These are phyloP conservation scores for Pseudogymnoascus sp. DNA, from an alignment of 2,329 filamentous ascomycete genomes.

Conservation along the genomic window DNA sequence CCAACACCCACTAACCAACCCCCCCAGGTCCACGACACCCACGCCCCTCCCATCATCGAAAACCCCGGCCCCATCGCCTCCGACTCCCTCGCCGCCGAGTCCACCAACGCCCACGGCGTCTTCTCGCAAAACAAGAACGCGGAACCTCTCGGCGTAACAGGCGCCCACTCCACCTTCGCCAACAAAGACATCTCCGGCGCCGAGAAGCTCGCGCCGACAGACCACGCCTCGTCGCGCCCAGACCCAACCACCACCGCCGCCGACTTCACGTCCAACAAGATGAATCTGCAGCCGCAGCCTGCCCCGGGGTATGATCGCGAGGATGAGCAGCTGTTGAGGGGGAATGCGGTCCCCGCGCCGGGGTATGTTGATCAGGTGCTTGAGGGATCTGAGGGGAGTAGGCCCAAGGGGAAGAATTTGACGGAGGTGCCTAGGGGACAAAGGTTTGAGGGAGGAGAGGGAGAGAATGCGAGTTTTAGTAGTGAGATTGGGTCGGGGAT, in stretches of 20 bases:
- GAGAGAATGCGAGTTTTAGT: conserved; percentile 26
- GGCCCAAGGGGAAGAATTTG: conserved; percentile 24
- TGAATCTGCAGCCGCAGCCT: conserved; percentile 10
- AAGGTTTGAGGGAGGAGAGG: conserved; percentile 19
- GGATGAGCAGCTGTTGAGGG: neutral
- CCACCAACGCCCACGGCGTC: conserved; percentile 47
- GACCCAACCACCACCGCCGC: conserved; percentile 11
- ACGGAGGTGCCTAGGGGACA: conserved; percentile 19
- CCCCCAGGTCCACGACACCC: conserved; percentile 39
- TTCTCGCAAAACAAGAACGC: conserved; percentile 53
- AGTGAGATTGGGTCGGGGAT: conserved; percentile 38
- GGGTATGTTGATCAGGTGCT: conserved; percentile 19
- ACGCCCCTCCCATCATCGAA: conserved; percentile 48
- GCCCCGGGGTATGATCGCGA: conserved; percentile 12
- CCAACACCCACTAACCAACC: conserved; percentile 21
- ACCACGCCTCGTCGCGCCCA: conserved; percentile 1
- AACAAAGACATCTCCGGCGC: conserved; percentile 48
- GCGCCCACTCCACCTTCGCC: conserved; percentile 45
- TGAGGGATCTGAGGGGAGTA: conserved; percentile 8
- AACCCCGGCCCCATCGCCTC: conserved; percentile 53
- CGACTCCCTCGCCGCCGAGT: conserved; percentile 72
- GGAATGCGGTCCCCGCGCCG: conserved; percentile 19
- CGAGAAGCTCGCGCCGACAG: conserved; percentile 36
- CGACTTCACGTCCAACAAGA: conserved; percentile 10
- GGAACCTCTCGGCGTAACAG: conserved; percentile 40